Evolutionary conservation across 495 filamentous ascomycete species (phyloP).

Genomic region (Penicillium maclennaniae): DNA sequence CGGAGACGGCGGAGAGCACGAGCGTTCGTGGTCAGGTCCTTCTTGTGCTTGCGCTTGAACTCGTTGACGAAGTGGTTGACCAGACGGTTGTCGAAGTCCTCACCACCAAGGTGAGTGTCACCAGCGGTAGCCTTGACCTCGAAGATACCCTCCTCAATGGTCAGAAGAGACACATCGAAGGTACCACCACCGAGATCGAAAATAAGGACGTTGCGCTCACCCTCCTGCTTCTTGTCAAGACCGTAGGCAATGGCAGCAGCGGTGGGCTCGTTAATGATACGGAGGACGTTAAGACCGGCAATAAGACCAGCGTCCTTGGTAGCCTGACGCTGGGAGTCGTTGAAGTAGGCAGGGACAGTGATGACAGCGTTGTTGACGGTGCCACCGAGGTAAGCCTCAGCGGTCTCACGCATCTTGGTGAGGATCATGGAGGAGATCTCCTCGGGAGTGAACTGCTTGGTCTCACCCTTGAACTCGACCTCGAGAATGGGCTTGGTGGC

Average conservation of each 20-base stretch:
- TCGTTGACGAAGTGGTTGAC: slow-evolving; percentile 94
- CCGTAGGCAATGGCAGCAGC: slow-evolving; percentile 72
- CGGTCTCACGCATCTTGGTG: slow-evolving; percentile 96
- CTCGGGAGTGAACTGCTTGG: slow-evolving; percentile 93
- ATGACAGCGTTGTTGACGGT: slow-evolving; percentile 98
- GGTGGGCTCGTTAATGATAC: slow-evolving; percentile 99
- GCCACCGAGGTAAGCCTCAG: slow-evolving; percentile 92
- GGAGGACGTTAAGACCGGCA: slow-evolving; percentile 93
- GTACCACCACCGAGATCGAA: slow-evolving; percentile 99
- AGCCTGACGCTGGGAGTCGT: slow-evolving; percentile 98
- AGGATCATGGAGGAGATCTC: slow-evolving; percentile 97
- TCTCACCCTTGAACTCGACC: slow-evolving; percentile 93
- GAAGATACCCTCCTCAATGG: slow-evolving; percentile 99
- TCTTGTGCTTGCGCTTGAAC: slow-evolving; percentile 86
- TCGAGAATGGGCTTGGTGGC: slow-evolving; percentile 85
- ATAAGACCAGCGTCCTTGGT: slow-evolving; percentile 99
- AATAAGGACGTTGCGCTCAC: slow-evolving; percentile 98
- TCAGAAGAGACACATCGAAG: slow-evolving; percentile 98
- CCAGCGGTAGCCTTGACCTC: slow-evolving; percentile 98
- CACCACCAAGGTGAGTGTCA: slow-evolving; percentile 98
- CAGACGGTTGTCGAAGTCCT: slow-evolving; percentile 98
- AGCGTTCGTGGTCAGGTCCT: slow-evolving; percentile 79
- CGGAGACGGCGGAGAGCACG: slow-evolving; percentile 97
- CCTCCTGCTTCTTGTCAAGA: slow-evolving; percentile 92
- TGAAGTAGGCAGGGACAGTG: slow-evolving; percentile 99